phyloP scores from a whole-genome alignment of 176 grass and related monocot species.

The Calamus simplicifolius region DNA sequence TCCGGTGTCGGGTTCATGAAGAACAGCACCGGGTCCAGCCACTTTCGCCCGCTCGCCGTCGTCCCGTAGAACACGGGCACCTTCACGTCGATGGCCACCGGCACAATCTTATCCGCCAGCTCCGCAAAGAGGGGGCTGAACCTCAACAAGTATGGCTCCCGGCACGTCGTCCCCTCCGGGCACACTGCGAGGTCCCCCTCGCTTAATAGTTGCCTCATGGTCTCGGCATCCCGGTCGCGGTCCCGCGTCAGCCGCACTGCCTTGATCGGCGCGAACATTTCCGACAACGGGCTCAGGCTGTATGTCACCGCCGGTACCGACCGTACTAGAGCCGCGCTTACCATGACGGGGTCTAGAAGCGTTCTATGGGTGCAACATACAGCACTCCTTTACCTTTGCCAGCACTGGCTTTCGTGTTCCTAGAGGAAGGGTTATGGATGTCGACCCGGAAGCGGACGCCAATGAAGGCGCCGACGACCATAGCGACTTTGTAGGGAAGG shows the following conservation, averaged over 20 bases:
- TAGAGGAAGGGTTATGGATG: not conserved
- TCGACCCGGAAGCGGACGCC: constrained; percentile 46
- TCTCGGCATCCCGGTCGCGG: constrained; percentile 34
- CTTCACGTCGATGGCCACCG: constrained; percentile 44
- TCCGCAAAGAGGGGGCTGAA: constrained; percentile 80
- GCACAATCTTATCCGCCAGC: constrained; percentile 35
- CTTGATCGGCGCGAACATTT: constrained; percentile 59
- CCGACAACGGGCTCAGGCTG: constrained; percentile 61
- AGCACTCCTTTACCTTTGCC: constrained; percentile 4
- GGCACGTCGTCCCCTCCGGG: constrained; percentile 73
- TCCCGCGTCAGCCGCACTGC: constrained; percentile 55
- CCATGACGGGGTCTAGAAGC: constrained; percentile 58
- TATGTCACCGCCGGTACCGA: constrained; percentile 47
- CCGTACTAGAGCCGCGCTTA: constrained; percentile 12
- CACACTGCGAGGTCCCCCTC: constrained; percentile 56
- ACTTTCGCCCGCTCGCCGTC: constrained; percentile 56
- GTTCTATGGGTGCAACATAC: constrained; percentile 84
- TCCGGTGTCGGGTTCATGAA: constrained; percentile 53
- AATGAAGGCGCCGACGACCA: constrained; percentile 13
- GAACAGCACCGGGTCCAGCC: constrained; percentile 49
- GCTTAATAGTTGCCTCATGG: constrained; percentile 23
- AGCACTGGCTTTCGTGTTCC: not conserved
- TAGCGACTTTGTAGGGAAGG: constrained; percentile 42
- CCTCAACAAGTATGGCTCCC: constrained; percentile 68
- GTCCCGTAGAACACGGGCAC: constrained; percentile 78